Conservation (phyloP, 2,329 filamentous ascomycete genomes). For the Colletotrichum tabaci region DNA sequence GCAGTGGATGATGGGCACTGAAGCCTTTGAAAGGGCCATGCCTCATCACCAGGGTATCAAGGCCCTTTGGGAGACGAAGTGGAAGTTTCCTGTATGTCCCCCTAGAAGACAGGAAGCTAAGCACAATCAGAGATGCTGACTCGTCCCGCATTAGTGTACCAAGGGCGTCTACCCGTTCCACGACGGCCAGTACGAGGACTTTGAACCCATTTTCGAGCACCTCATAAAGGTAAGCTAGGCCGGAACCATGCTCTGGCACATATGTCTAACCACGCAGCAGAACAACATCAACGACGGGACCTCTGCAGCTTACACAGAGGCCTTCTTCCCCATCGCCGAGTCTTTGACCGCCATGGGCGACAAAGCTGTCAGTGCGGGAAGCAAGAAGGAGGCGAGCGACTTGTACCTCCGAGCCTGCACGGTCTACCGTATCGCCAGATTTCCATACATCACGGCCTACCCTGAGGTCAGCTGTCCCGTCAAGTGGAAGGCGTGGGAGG, state of each 20-base stretch:
- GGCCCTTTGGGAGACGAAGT: conserved; percentile 82
- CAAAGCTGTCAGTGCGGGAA: conserved; percentile 62
- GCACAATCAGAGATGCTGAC: conserved; percentile 8
- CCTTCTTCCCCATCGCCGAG: conserved; percentile 74
- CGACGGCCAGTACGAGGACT: conserved; percentile 78
- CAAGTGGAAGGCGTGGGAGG: conserved; percentile 75
- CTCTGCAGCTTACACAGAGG: conserved; percentile 74
- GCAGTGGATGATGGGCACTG: conserved; percentile 61
- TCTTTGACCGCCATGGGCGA: conserved; percentile 68
- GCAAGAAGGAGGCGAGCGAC: conserved; percentile 69
- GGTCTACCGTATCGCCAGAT: conserved; percentile 81
- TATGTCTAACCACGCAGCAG: conserved; percentile 45
- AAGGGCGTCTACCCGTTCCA: conserved; percentile 82
- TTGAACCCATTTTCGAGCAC: conserved; percentile 77
- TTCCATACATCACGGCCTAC: conserved; percentile 69
- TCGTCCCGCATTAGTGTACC: conserved; percentile 57
- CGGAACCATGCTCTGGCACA: too few species aligned
- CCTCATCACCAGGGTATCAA: conserved; percentile 73
- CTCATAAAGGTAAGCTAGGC: conserved; percentile 65
- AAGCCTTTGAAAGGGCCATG: conserved; percentile 60
- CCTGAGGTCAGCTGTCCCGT: conserved; percentile 56
- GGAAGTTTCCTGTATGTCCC: conserved; percentile 74
- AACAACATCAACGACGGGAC: conserved; percentile 76
- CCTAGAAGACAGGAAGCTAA: neutral
- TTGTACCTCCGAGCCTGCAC: conserved; percentile 80